Evolutionary conservation across 73 alveolate species (phyloP).

Genomic region (Paramecium sonneborni): DNA sequence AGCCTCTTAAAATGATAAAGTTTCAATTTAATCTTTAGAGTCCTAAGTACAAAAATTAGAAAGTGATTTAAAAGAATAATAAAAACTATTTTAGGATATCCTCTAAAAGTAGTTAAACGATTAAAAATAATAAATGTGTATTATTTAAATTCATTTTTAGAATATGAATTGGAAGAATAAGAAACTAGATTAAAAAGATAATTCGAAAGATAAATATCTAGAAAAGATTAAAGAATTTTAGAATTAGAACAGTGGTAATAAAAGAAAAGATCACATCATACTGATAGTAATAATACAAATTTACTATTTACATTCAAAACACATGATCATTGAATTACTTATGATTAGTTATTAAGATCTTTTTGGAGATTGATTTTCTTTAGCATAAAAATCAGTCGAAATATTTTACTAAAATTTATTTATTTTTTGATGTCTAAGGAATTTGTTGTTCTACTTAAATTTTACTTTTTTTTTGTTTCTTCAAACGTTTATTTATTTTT

Average conservation of each 20-base stretch:
- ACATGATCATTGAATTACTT: slow-evolving; percentile 23
- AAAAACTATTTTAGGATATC: slow-evolving; percentile 7
- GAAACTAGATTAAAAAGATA: neutral
- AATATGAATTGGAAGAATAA: slow-evolving; percentile 9
- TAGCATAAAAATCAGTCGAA: neutral
- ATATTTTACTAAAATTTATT: neutral
- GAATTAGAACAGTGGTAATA: neutral
- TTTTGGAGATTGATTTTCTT: neutral
- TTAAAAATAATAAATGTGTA: slow-evolving; percentile 18
- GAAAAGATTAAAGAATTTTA: neutral
- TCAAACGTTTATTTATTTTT: neutral
- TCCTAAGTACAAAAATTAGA: neutral
- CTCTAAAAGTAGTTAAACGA: neutral
- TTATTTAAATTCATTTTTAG: neutral
- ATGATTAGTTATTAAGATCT: neutral
- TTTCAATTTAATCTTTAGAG: neutral
- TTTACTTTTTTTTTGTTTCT: neutral
- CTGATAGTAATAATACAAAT: neutral
- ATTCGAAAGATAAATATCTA: neutral
- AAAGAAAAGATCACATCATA: neutral
- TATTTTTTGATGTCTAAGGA: neutral
- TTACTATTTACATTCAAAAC: slow-evolving; percentile 18
- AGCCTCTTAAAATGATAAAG: slow-evolving; percentile 12
- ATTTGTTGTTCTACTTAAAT: neutral
- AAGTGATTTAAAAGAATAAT: neutral